Conservation (phyloP, 495 filamentous ascomycete species). For the Sabuloglossum arenarium region DNA sequence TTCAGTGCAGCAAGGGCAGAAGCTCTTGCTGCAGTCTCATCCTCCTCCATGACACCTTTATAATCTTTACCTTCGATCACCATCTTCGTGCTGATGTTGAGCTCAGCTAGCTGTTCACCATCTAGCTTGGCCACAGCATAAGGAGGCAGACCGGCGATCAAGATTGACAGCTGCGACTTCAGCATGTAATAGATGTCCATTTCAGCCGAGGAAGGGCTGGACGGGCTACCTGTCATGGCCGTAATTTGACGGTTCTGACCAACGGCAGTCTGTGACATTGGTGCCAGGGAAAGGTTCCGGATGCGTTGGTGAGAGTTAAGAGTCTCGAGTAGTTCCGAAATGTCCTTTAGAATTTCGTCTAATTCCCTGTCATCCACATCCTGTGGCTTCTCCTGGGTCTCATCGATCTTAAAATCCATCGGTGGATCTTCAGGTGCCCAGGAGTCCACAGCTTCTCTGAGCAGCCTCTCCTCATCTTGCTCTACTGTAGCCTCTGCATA, state of each 20-base stretch:
- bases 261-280: slow-evolving; percentile 20
- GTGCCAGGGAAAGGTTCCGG: slow-evolving; percentile 40
- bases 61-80: slow-evolving; percentile 49
- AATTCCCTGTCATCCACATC: slow-evolving; percentile 34
- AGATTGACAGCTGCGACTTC: slow-evolving; percentile 45
- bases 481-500: neutral
- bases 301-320: slow-evolving; percentile 73
- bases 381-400: slow-evolving; percentile 24
- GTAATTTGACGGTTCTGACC: slow-evolving; percentile 24
- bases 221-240: slow-evolving; percentile 22
- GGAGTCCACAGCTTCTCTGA: slow-evolving; percentile 26
- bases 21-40: slow-evolving; percentile 24
- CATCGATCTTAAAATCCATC: slow-evolving; percentile 9
- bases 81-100: slow-evolving; percentile 70
- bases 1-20: neutral
- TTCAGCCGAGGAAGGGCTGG: slow-evolving; percentile 42
- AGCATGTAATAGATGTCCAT: slow-evolving; percentile 51
- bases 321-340: slow-evolving; percentile 69
- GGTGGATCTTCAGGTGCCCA: slow-evolving; percentile 23
- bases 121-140: slow-evolving; percentile 72
- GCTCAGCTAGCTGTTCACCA: slow-evolving; percentile 58
- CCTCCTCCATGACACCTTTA: slow-evolving; percentile 70
- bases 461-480: slow-evolving; percentile 8
- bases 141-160: slow-evolving; percentile 60
- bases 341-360: slow-evolving; percentile 54